phyloP scores from a whole-genome alignment of 129 eudicot genomes.

The Oenanthe sinensis region DNA sequence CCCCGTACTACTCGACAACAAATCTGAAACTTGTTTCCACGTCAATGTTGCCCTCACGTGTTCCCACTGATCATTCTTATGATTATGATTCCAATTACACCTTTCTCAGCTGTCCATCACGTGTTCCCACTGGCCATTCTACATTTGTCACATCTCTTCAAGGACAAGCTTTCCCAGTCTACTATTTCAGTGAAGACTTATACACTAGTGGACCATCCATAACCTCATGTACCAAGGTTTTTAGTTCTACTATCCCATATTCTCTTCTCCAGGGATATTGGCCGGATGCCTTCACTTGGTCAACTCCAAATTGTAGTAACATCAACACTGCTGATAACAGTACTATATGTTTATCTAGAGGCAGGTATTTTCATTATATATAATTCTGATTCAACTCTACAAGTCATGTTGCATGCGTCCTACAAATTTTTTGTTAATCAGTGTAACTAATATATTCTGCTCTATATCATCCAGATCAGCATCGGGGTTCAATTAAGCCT shows the following conservation, averaged over 20 bases:
- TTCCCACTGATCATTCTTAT: too few relatives aligned
- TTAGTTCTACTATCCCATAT: not conserved
- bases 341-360: not conserved
- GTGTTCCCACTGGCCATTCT: not conserved
- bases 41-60: not conserved
- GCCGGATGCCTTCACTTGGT: not conserved
- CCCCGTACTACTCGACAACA: not conserved
- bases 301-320: not conserved
- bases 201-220: too few relatives aligned
- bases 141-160: not conserved
- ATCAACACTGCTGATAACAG: not conserved
- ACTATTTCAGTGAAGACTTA: not conserved
- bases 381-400: too few relatives aligned
- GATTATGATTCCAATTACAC: not conserved
- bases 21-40: not conserved
- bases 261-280: not conserved
- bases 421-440: too few relatives aligned
- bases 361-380: not conserved
- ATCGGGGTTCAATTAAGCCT: not conserved
- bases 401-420: too few relatives aligned
- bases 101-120: not conserved
- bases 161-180: not conserved
- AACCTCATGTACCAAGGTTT: not conserved
- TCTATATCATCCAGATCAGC: too few relatives aligned
- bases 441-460: too few relatives aligned